Evolutionary conservation across 441 rosid genomes (phyloP), one percentile per base, ranked within the genome.

Genomic region (Manihot esculenta): DNA sequence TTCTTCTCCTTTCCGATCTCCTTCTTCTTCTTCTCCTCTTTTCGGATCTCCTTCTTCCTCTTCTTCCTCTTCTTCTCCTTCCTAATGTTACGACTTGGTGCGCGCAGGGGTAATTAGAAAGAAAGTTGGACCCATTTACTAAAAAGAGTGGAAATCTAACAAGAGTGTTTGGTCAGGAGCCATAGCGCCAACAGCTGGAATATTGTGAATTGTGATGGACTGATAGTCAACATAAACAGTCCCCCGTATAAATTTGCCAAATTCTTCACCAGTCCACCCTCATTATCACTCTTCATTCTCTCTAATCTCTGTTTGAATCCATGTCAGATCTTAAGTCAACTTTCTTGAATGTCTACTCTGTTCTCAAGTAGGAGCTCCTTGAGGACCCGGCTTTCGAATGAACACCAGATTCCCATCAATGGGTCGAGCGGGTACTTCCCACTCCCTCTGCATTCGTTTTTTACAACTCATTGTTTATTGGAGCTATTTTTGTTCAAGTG

Each of bases 251-350:
- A n/a, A n/a, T n/a, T n/a, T n/a, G 2, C 35, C 35, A 30, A 1
- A 30, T 30, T 1, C 4, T 1, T 30, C 47, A n/a, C 21, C 56
- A 51, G 10, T 51, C 59, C 24, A 27, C 12, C 58, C 18, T 24
- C 8, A 12, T 0, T 23, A 11, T 14, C 13, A 2, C 33, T 7
- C 23, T n/a, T 15, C 23, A n/a, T n/a, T 7, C 10, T 61, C 50
- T 45, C 3, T 17, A 14, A 13, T 61, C 20, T 10, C 35, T 8
- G 20, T 69, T 57, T n/a, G 42, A 61, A 49, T 10, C 50, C 27
- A 89, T 89, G 91, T 93, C 89, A 78, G 88, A 90, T 88, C 90
- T 85, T 70, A 86, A 78, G 80, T 72, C 91, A 57, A 81, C 84
- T 38, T 89, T 91, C 77, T 71, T 85, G 74, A 48, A 83, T 17